These are phyloP conservation scores for Ophiostoma quercus DNA, from an alignment of 2,329 filamentous ascomycete species.

Conservation along the genomic window DNA sequence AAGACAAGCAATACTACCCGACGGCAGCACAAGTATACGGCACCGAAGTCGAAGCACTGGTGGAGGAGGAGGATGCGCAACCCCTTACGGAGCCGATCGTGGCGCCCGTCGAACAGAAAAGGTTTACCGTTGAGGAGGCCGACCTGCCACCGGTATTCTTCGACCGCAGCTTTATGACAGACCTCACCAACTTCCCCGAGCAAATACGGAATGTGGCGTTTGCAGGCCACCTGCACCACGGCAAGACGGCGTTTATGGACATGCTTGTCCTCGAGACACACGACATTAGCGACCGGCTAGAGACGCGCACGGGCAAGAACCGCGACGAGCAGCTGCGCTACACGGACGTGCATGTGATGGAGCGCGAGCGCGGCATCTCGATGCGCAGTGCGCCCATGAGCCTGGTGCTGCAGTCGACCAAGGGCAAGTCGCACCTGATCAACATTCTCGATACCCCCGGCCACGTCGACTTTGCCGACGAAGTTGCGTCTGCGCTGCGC, in stretches of 20 bases:
- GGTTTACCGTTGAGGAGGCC: conserved; percentile 88
- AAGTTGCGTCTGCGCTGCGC: conserved; percentile 82
- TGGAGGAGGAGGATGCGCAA: conserved; percentile 96
- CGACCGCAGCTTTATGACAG: conserved; percentile 86
- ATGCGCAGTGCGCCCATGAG: conserved; percentile 95
- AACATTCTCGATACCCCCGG: conserved; percentile 95
- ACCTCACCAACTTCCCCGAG: conserved; percentile 92
- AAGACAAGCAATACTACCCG: conserved; percentile 99
- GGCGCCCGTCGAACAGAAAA: conserved; percentile 87
- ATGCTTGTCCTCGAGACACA: conserved; percentile 97
- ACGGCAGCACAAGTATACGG: conserved; percentile 97
- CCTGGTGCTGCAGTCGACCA: conserved; percentile 78
- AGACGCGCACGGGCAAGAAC: conserved; percentile 74
- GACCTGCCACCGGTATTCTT: conserved; percentile 86
- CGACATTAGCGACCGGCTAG: conserved; percentile 70
- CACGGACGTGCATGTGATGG: conserved; percentile 84
- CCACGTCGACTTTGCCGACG: conserved; percentile 97
- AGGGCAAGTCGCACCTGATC: conserved; percentile 89
- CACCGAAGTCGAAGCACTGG: conserved; percentile 86
- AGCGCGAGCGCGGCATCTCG: conserved; percentile 83
- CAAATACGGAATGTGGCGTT: conserved; percentile 91
- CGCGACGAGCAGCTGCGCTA: conserved; percentile 89
- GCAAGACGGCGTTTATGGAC: conserved; percentile 97
- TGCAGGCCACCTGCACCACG: conserved; percentile 90
- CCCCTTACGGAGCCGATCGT: conserved; percentile 89